phyloP scores from a whole-genome alignment of 441 rosid genomes.

The Kokia cookei region DNA sequence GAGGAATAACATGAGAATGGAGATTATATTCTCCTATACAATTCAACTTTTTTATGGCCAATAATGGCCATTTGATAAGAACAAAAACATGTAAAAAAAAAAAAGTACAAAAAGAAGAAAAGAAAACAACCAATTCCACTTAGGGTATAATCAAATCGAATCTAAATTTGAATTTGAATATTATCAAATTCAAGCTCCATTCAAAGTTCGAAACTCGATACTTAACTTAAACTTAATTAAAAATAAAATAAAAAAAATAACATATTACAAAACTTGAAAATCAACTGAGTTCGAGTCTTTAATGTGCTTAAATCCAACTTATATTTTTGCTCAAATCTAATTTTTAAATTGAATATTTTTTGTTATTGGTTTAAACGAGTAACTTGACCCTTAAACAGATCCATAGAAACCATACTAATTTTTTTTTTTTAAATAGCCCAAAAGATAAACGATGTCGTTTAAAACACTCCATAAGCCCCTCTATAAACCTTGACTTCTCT shows the following conservation, averaged over 20 bases:
- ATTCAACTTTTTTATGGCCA: background rate
- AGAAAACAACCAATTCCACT: background rate
- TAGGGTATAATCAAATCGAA: too few species aligned
- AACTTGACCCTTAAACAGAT: background rate
- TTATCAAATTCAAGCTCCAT: too few species aligned
- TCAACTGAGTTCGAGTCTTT: accelerated
- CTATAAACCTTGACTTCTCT: background rate
- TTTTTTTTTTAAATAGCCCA: too few species aligned
- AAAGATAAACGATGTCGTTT: background rate
- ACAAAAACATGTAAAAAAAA: background rate
- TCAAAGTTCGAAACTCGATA: too few species aligned
- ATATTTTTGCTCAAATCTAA: too few species aligned
- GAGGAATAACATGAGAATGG: background rate
- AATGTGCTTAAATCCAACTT: accelerated
- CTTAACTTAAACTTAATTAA: too few species aligned
- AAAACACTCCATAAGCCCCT: background rate
- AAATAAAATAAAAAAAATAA: too few species aligned
- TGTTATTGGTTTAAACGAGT: too few species aligned
- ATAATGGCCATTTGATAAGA: background rate
- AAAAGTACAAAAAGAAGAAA: background rate
- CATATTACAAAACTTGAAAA: too few species aligned
- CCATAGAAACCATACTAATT: background rate
- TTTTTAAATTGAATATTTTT: too few species aligned
- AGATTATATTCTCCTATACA: background rate
- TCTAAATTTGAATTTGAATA: accelerated